Evolutionary conservation across 257 asterid genomes (phyloP).

Genomic region (Solanum ossicruentum): DNA sequence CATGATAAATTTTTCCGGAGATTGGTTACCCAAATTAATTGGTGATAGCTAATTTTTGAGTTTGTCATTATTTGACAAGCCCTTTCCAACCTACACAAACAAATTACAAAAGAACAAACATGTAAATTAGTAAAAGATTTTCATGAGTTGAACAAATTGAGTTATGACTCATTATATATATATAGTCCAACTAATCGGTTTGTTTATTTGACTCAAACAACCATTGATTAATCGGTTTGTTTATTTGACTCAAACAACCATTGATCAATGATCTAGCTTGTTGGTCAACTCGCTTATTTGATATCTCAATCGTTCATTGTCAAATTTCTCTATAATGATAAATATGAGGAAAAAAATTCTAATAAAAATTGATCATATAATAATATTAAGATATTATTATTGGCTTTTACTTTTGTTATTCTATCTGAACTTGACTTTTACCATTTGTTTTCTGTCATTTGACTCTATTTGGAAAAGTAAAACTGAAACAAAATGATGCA

Average conservation of each 20-base stretch:
- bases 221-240: neutral
- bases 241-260: neutral
- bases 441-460: neutral
- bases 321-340: neutral
- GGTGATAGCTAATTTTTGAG: neutral
- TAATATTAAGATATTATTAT: neutral
- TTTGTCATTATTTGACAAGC: slow-evolving; percentile 12
- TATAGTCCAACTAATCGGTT: neutral
- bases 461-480: neutral
- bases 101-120: neutral
- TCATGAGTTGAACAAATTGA: neutral
- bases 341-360: neutral
- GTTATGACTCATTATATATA: neutral
- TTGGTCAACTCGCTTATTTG: neutral
- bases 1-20: too few relatives aligned
- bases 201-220: neutral
- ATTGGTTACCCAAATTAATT: neutral
- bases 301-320: too few relatives aligned
- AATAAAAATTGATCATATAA: too few relatives aligned
- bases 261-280: neutral
- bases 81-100: slow-evolving; percentile 16
- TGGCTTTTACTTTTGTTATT: neutral
- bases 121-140: neutral
- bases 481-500: too few relatives aligned
- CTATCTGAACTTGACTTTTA: neutral